Evolutionary conservation across 2,329 filamentous ascomycete species (phyloP), one percentile per base, ranked within the genome.

Genomic region (Aureobasidium leucospermi): DNA sequence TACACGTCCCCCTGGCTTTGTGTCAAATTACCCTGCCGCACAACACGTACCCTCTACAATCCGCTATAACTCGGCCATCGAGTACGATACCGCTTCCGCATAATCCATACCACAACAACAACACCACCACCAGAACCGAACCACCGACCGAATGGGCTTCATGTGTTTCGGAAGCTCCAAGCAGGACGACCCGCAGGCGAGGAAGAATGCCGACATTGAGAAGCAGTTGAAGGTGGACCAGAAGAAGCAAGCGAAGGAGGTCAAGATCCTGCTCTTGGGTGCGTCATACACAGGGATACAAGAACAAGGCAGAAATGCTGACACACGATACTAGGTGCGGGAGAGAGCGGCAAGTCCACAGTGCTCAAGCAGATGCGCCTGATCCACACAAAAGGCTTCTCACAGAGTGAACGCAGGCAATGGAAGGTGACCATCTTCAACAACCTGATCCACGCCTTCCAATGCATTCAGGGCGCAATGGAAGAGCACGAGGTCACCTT

Each of bases 321-420:
- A 75, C 70, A 64, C 31, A 19, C 31, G 58, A 63, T 61, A 10
- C 3, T 19, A 96, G 92, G 93, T 74, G 93, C 93, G 68, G 93
- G 93, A 71, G 93, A 97, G 76, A 94, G 88, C 61, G 90, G 93
- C 65, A 97, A 97, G 76, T 96, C 93, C 8, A 97, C 93, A 1
- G 92, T 97, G 61, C 84, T 97, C 65, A 97, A 97, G 79, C 93
- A 97, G 80, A 97, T 99, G 94, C 93, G 93, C 74, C 86, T 99
- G 74, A 96, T 99, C 67, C 94, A 97, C 73, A 86, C 90, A 13
- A 86, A 91, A 73, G 93, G 94, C 53, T 97, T 97, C 77, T 90
- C 85, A 69, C 88, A 89, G 68, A 85, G 84, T 64, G 94, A 97
- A 74, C 89, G 91, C 73, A 85, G 95, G 65, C 90, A 96, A 79